Evolutionary conservation across 164 flowering plant species (phyloP), one percentile per base, ranked within the genome.

Genomic region (Nymphaea thermarum): DNA sequence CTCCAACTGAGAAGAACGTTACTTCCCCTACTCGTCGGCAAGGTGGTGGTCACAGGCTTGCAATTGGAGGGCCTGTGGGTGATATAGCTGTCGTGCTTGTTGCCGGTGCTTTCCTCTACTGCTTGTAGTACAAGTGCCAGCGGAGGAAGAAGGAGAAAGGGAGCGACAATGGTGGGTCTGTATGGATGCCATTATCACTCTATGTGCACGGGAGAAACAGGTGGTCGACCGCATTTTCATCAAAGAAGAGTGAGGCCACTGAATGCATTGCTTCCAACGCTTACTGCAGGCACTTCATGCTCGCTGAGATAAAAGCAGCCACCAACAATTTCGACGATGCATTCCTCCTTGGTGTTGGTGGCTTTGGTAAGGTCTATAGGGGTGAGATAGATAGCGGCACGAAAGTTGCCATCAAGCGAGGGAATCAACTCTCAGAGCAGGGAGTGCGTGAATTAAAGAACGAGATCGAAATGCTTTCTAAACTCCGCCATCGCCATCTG

Each of bases 331-430:
- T 87, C 63, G 89, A 86, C 55, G 93, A 89, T 71, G 73, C 83
- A 62, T 73, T 78, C 4, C 74, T 84, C 25, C 89, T 84, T 43
- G 89, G 93, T 3, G 88, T 87, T 0, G 96, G 96, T 43, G 96
- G 96, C 42, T 89, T 89, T 71, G 93, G 96, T 4, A 89, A 89
- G 75, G 96, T 89, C 6, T 87, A 87, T 77, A 78, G 73, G 72
- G 96, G 96, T 42, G 88, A 83, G 74, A 81, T 89, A 47, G 93
- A 89, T 68, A 88, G 95, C 62, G 84, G 86, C 4, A 74, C 82
- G 5, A 82, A 80, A 62, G 96, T 89, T 57, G 96, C 96, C 10
- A 86, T 89, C 68, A 89, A 89, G 80, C 87, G 96, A 11, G 96
- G 85, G 51, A 89, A 87, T 71, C 91, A 90, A 2, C 81, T 83